Evolutionary conservation across 2,329 filamentous ascomycete species (phyloP), one percentile per base, ranked within the genome.

Genomic region (Scedosporium minutisporum): DNA sequence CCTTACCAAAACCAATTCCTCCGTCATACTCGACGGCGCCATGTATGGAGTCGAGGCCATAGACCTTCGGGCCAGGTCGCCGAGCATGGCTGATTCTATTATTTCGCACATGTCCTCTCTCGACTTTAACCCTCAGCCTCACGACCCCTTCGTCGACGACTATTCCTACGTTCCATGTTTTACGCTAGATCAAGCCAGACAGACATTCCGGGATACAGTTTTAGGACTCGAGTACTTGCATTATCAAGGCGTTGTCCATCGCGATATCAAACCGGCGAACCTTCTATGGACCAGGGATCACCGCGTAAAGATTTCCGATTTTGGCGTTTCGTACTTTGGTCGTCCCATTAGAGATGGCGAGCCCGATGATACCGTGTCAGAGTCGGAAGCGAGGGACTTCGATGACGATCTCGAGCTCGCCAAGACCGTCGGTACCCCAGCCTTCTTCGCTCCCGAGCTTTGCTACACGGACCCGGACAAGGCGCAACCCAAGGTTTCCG

Each of bases 251-350:
- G 90, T 93, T 55, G 89, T 93, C 27, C 90, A 93, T 69, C 85
- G 90, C 59, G 90, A 93, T 70, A 93, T 93, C 73, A 93, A 93
- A 71, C 90, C 90, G 1, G 93, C 93, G 44, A 97, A 97, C 72
- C 81, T 99, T 6, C 80, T 99, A 6, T 92, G 93, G 79, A 96
- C 91, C 60, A 87, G 80, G 68, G 88, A 92, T 66, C 87, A 93
- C 68, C 87, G 88, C 14, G 91, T 97, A 70, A 99, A 99, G 79
- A 99, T 99, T 65, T 97, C 95, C 4, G 95, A 99, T 71, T 99
- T 99, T 77, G 95, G 95, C 38, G 95, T 99, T 1, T 99, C 95
- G 1, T 99, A 97, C 74, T 91, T 99, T 65, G 95, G 95, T 29
- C 87, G 91, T 60, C 91, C 91, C 1, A 89, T 93, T 63, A 84